Percentiles rank a stretch among this genome's conserved stretches.
These are phyloP conservation scores for Aureobasidium sp. DNA, from an alignment of 2,329 filamentous ascomycete genomes.

Conservation along the genomic window DNA sequence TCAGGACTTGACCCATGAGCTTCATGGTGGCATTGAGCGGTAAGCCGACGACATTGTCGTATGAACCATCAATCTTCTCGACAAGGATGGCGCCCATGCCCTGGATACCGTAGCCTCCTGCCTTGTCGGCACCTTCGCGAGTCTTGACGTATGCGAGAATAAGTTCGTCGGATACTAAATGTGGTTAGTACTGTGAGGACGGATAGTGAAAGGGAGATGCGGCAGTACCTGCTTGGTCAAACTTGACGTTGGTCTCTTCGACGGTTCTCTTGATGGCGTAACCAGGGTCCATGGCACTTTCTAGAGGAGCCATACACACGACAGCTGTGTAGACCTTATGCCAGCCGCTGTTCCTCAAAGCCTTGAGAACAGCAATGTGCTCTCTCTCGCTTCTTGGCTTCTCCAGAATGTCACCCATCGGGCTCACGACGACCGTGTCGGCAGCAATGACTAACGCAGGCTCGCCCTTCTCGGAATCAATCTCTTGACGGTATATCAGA, in stretches of 20 bases:
- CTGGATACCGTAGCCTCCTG: conserved; percentile 91
- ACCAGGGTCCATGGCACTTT: conserved; percentile 73
- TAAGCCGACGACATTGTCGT: conserved; percentile 91
- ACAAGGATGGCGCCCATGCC: conserved; percentile 80
- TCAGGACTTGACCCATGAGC: conserved; percentile 82
- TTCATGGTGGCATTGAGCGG: conserved; percentile 71
- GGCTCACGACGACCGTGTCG: conserved; percentile 85
- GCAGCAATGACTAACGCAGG: conserved; percentile 81
- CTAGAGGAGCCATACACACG: conserved; percentile 72
- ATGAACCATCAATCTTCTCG: conserved; percentile 79
- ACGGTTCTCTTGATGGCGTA: conserved; percentile 76
- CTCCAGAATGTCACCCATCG: conserved; percentile 71
- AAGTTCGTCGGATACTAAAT: conserved; percentile 67
- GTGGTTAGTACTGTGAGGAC: background rate
- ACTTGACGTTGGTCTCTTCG: conserved; percentile 87
- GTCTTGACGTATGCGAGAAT: conserved; percentile 74
- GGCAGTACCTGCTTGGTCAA: conserved; percentile 54
- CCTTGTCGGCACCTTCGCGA: conserved; percentile 90
- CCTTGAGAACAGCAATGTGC: conserved; percentile 76
- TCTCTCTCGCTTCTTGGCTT: conserved; percentile 79
- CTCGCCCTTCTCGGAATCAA: conserved; percentile 56
- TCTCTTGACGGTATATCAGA: conserved; percentile 58
- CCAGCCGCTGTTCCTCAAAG: conserved; percentile 51
- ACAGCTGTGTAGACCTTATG: conserved; percentile 87
- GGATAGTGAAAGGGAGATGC: background rate